A percentile compares a stretch with the other conserved stretches of the same genome.
phyloP scores from a whole-genome alignment of 108 stramenopile genomes.

The Poteriospumella lacustris region DNA sequence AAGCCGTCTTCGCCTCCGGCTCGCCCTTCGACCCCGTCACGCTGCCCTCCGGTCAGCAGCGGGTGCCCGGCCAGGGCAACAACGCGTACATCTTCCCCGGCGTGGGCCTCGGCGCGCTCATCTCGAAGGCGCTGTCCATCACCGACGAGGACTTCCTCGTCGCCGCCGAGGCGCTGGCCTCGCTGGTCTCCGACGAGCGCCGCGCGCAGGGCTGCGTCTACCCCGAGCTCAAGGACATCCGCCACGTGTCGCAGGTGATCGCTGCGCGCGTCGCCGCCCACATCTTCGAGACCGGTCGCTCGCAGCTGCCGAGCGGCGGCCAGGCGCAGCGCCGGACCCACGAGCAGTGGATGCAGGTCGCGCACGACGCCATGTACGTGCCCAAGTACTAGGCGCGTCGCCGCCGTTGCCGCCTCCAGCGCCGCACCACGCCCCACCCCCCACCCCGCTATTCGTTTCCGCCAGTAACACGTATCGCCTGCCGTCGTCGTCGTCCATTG shows the following conservation, averaged over 20 bases:
- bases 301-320: no score
- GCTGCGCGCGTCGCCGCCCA: slow-evolving; percentile 26
- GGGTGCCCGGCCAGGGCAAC: slow-evolving; percentile 43
- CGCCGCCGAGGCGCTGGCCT: slow-evolving; percentile 32
- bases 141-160: slow-evolving; percentile 26
- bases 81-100: slow-evolving; percentile 49
- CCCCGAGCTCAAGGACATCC: slow-evolving; percentile 28
- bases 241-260: slow-evolving; percentile 22
- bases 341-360: no score
- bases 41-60: slow-evolving; percentile 37
- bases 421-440: no score
- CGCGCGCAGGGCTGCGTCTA: slow-evolving; percentile 25
- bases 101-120: slow-evolving; percentile 33
- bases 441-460: no score
- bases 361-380: no score
- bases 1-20: slow-evolving; percentile 83
- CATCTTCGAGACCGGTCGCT: slow-evolving; percentile 17
- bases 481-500: no score
- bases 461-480: no score
- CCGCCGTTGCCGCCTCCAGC: no score
- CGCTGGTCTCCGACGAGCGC: background rate
- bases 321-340: no score
- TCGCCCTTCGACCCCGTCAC: slow-evolving; percentile 89
- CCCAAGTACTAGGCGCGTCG: no score
- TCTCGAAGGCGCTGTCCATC: background rate